Evolutionary conservation across 106 monocot species (phyloP).

Genomic region (Phalaenopsis equestris): DNA sequence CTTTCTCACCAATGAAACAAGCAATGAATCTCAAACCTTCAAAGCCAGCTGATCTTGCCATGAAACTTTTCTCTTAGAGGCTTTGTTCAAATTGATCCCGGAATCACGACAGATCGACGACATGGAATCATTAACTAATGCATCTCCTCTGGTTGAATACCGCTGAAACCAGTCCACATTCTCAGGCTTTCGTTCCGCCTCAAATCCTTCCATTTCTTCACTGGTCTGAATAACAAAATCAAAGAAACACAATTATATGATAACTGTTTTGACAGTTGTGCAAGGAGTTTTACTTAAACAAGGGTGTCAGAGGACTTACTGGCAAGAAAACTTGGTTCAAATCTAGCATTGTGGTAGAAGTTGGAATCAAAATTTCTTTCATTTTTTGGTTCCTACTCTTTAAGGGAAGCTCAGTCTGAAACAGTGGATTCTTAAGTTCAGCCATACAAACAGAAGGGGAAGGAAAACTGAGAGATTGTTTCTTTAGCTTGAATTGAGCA

Average conservation of each 20-base stretch:
- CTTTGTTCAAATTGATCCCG: too few species aligned
- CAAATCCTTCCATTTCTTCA: slow-evolving; percentile 33
- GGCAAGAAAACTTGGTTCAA: slow-evolving; percentile 21
- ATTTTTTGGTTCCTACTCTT: slow-evolving; percentile 3
- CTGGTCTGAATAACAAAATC: slow-evolving; percentile 23
- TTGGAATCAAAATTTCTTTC: slow-evolving; percentile 12
- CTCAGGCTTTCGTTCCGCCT: slow-evolving; percentile 16
- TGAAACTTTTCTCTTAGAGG: too few species aligned
- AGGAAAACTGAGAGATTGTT: slow-evolving; percentile 1
- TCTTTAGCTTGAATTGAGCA: slow-evolving; percentile 8
- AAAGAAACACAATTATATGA: not conserved
- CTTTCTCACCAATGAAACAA: not conserved
- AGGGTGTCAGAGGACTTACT: slow-evolving; percentile 12
- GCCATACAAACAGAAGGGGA: not conserved
- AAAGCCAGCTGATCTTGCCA: slow-evolving; percentile 48
- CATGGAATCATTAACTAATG: slow-evolving; percentile 23
- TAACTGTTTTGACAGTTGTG: not conserved
- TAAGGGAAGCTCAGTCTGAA: too few species aligned
- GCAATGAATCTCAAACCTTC: slow-evolving; percentile 25
- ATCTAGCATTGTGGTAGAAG: slow-evolving; percentile 15
- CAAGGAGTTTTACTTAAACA: not conserved
- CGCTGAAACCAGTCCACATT: slow-evolving; percentile 8
- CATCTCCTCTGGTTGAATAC: slow-evolving; percentile 15
- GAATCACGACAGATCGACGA: slow-evolving; percentile 30
- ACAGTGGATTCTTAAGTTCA: not conserved